Percentiles rank a stretch among this genome's conserved stretches.
Evolutionary conservation across 2,329 filamentous ascomycete genomes (phyloP).

Genomic region (Stachybotrys elegans): DNA sequence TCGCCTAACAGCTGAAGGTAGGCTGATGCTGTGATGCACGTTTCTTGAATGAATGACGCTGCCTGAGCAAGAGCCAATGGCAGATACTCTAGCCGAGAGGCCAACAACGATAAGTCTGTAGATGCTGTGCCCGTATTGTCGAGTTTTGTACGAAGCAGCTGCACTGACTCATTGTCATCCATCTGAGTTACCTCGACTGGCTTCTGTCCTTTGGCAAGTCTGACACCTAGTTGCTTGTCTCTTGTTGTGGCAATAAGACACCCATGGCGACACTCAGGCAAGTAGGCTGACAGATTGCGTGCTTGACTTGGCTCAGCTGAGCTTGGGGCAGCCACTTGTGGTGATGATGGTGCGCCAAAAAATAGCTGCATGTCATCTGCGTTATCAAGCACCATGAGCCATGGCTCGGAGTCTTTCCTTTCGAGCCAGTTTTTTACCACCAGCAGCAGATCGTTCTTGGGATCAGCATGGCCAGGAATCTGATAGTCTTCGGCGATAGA

Average conservation of each 20-base stretch:
- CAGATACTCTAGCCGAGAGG: conserved; percentile 21
- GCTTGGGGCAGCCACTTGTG: not conserved
- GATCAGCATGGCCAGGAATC: conserved; percentile 22
- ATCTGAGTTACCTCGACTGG: conserved; percentile 8
- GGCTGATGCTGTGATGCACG: conserved; percentile 13
- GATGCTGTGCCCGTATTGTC: conserved; percentile 2
- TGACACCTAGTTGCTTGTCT: conserved; percentile 2
- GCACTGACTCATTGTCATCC: conserved; percentile 13
- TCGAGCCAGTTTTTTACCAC: conserved; percentile 28
- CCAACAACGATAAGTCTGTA: conserved; percentile 10
- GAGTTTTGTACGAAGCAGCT: conserved; percentile 18
- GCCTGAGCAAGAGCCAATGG: conserved; percentile 29
- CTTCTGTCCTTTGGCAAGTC: not conserved
- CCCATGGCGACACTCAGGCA: not conserved
- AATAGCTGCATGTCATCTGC: conserved; percentile 32
- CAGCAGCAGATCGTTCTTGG: conserved; percentile 26
- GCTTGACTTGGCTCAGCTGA: not conserved
- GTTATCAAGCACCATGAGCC: conserved; percentile 41
- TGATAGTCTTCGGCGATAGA: conserved; percentile 23
- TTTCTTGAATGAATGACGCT: conserved; percentile 25
- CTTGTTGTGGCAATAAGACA: conserved; percentile 1
- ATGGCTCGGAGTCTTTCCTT: conserved; percentile 18
- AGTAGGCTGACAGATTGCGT: not conserved
- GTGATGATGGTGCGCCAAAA: conserved; percentile 8
- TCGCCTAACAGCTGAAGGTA: conserved; percentile 23